Base-by-base conservation (phyloP, 1,139 yeast species). In the Debaryomycetaceae sp. region DNA sequence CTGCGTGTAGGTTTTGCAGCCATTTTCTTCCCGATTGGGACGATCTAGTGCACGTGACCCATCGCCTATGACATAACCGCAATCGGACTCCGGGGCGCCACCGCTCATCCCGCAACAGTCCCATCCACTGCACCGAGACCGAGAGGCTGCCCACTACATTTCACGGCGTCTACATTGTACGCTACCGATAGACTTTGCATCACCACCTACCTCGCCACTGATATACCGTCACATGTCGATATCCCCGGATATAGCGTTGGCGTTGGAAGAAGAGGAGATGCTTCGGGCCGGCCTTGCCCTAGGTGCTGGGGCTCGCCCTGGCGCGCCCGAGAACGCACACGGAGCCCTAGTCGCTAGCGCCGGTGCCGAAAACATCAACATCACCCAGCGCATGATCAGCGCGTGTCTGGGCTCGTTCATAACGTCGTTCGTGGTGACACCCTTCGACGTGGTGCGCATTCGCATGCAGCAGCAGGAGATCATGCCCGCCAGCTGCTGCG, bases 401-500 rank as follows among this genome's bases (percentile, higher is more conserved):
- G 97, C 97, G 0, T 83, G 95, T 48, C 72, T 83, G 29, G 98
- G 98, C 3, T 84, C 96, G 1, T 53, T 91, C n/a, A 53, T 88
- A 23, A 91, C 96, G 1, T 86, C 96, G 0, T 47, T 86, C 28
- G 78, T 80, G 32, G 83, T 89, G 20, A 91, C 96, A 1, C 98
- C 98, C 1, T 82, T 91, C 54, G 98, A 91, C 51, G 97, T 91
- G 28, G 85, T 89, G 1, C 63, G 97, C 38, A 85, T 91, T 23
- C 71, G 98, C 35, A 65, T 89, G 37, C 98, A 91, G 49, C 96
- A 89, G 49, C 96, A 88, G 49, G 85, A 78, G 42, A 63, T 83
- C 36, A 55, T 81, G 31, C 60, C 83, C 16, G 37, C 45, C 14
- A 37, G 39, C 23, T 64, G 70, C 40, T 63, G 71, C 38, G 46